phyloP scores from a whole-genome alignment of 352 stramenopile species.

The Phytophthora tubulina region DNA sequence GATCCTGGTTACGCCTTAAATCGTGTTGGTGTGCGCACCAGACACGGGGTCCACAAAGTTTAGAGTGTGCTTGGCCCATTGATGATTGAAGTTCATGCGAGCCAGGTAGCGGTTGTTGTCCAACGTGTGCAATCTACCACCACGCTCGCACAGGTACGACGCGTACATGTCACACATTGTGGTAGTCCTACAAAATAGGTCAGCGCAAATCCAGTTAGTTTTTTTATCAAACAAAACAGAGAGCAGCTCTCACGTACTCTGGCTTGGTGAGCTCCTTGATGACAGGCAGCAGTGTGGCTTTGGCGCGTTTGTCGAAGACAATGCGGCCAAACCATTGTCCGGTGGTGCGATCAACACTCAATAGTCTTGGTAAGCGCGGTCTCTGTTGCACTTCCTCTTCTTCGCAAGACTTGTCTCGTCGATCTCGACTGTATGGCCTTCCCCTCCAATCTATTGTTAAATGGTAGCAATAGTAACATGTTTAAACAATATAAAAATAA shows the following conservation, averaged over 20 bases:
- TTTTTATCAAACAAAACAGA: neutral
- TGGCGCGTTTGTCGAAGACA: neutral
- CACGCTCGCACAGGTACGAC: neutral
- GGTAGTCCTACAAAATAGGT: neutral
- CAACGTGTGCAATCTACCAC: neutral
- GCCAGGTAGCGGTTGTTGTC: neutral
- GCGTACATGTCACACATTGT: neutral
- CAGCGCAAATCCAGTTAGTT: too few species aligned
- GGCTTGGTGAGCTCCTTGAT: slow-evolving; percentile 1
- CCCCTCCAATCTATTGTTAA: neutral
- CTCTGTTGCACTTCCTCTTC: neutral
- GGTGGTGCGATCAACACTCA: neutral
- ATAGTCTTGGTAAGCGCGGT: neutral
- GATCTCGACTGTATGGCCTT: neutral
- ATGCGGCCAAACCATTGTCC: neutral
- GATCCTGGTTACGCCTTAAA: neutral
- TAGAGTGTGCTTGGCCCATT: neutral
- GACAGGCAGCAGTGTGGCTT: neutral
- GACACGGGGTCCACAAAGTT: neutral
- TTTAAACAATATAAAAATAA: neutral
- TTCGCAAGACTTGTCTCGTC: slow-evolving; percentile 8
- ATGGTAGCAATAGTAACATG: neutral
- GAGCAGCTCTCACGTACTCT: neutral
- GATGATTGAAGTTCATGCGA: neutral
- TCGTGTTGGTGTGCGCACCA: neutral